A percentile compares a stretch with the other conserved stretches of the same genome.
phyloP scores from a whole-genome alignment of 306 rosid species.

The Fragaria iinumae region DNA sequence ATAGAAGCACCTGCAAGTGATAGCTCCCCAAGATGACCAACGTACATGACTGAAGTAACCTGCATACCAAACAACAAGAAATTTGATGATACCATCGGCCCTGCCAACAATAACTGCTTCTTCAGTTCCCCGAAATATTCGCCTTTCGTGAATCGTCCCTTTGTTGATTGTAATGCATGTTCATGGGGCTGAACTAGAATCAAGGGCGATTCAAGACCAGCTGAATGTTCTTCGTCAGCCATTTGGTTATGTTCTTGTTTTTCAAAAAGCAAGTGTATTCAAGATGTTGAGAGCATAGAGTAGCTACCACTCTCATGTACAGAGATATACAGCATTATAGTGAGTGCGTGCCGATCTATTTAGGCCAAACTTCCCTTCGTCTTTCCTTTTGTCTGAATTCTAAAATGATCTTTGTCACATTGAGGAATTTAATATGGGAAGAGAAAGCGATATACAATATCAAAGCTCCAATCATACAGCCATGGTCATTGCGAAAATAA shows the following conservation, averaged over 20 bases:
- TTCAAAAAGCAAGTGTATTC: neutral
- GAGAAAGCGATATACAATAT: too few relatives aligned
- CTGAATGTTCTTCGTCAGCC: constrained; percentile 16
- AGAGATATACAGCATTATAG: too few relatives aligned
- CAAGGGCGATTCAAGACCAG: constrained; percentile 25
- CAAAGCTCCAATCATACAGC: too few relatives aligned
- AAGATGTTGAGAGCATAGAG: neutral
- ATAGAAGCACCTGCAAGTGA: constrained; percentile 42
- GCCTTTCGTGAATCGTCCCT: neutral
- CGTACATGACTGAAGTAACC: constrained; percentile 42
- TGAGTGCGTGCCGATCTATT: neutral
- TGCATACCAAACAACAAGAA: constrained; percentile 31
- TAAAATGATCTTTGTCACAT: neutral
- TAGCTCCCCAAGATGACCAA: constrained; percentile 46
- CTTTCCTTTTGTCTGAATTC: neutral
- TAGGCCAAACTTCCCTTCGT: neutral
- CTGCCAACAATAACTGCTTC: constrained; percentile 34
- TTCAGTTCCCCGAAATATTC: constrained; percentile 26
- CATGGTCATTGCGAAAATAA: too few relatives aligned
- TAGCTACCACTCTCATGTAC: neutral
- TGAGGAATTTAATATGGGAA: too few relatives aligned
- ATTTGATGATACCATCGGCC: constrained; percentile 33
- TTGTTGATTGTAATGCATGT: neutral
- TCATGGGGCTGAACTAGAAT: constrained; percentile 19
- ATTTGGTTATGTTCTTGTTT: neutral